phyloP scores from a whole-genome alignment of 139 green algal genomes.

The Tetradesmus lagerheimii region DNA sequence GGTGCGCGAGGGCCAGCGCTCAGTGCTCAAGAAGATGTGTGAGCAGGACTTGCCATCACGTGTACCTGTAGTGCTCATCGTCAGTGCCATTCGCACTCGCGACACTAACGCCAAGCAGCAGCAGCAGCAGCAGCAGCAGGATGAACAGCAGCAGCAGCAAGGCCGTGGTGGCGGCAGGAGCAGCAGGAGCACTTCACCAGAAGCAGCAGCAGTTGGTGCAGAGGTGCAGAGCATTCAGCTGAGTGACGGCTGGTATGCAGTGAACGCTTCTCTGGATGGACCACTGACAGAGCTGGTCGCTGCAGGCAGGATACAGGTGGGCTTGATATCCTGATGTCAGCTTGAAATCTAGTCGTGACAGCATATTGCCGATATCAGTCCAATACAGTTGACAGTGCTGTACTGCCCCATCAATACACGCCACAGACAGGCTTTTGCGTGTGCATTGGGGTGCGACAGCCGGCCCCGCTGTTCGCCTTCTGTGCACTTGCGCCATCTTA shows the following conservation, averaged over 20 bases:
- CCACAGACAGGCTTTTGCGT: no score
- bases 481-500: not conserved
- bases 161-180: not conserved
- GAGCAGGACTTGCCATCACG: conserved; percentile 69
- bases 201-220: not conserved
- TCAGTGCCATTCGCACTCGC: conserved; percentile 46
- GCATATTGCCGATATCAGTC: not conserved
- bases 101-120: conserved; percentile 2
- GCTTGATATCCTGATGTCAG: no score
- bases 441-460: not conserved
- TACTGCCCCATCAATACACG: no score
- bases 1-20: conserved; percentile 55
- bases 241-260: conserved; percentile 83
- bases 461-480: not conserved
- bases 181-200: not conserved
- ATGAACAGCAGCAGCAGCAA: conserved; percentile 27
- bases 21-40: conserved; percentile 70
- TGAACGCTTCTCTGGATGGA: conserved; percentile 62
- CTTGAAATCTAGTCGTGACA: not conserved
- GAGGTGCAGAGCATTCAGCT: conserved; percentile 63
- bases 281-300: conserved; percentile 53
- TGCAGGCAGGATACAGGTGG: conserved; percentile 48
- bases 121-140: not conserved
- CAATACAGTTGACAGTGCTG: not conserved
- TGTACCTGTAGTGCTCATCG: conserved; percentile 64